A percentile compares a stretch with the other conserved stretches of the same genome.
These are phyloP conservation scores for Lactifluus rugatus DNA, from an alignment of 768 basidiomycete genomes.

Conservation along the genomic window DNA sequence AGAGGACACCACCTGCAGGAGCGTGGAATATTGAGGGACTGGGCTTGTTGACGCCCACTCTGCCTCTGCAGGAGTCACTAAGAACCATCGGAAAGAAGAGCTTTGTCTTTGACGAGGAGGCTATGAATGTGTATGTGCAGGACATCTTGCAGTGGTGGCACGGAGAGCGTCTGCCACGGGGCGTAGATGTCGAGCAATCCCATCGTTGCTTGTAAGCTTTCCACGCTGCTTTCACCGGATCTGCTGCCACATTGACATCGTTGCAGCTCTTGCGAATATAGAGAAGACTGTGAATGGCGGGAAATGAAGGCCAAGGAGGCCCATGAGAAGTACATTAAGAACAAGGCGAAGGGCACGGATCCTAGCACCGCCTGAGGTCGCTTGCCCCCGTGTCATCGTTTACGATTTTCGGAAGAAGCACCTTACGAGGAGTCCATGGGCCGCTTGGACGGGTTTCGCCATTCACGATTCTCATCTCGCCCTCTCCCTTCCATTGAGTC, in stretches of 20 bases:
- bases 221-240: not conserved
- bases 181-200: conserved; percentile 53
- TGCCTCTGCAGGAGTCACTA: conserved; percentile 6
- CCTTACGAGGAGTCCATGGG: not conserved
- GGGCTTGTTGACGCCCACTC: not conserved
- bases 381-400: not conserved
- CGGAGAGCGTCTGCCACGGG: conserved; percentile 55
- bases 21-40: not conserved
- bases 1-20: not conserved
- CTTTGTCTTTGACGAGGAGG: conserved; percentile 44
- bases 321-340: not conserved
- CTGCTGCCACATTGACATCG: not conserved
- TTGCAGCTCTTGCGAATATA: conserved; percentile 32
- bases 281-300: conserved; percentile 36
- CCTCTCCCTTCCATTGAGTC: too few relatives aligned
- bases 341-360: not conserved
- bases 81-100: conserved; percentile 56
- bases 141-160: conserved; percentile 67
- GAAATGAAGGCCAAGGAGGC: conserved; percentile 24
- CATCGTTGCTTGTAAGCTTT: conserved; percentile 56
- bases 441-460: not conserved
- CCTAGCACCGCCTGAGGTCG: not conserved
- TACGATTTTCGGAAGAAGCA: not conserved
- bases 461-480: not conserved
- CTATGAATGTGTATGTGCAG: conserved; percentile 45